Evolutionary conservation across 495 filamentous ascomycete species (phyloP), one percentile per base, ranked within the genome.

Genomic region (Talaromyces proteolyticus): DNA sequence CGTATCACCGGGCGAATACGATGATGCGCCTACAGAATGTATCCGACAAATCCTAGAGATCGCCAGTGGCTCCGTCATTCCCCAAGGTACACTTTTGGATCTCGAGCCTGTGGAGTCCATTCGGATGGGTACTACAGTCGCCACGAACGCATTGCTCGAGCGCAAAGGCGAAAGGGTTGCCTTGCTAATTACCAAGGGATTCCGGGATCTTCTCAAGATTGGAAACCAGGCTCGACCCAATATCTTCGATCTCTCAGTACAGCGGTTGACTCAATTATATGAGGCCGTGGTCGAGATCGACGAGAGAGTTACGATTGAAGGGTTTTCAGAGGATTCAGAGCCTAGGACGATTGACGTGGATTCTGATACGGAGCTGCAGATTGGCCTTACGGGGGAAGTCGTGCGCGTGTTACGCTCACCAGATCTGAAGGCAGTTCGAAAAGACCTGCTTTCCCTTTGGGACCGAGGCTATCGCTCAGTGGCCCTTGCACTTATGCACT

Each of bases 111-210:
- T 98, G 57, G 84, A 89, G 47, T 87, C 84, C 42, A 87, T 93
- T 50, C 84, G 88, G 44, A 92, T 94, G 89, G 88, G 88, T 25
- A 94, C 88, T 18, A 94, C 89, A 2, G 89, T 94, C 16, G 89
- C 88, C 0, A 94, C 89, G 7, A 94, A 94, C 63, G 89, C 88
- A 17, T 67, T 98, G 51, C 75, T 98, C 1, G 93, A 98, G 67
- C 72, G 93, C 50, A 98, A 97, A 67, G 93, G 93, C 8, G 92
- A 96, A 66, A 82, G 82, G 57, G 95, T 94, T 52, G 93, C 85
- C 3, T 76, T 98, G 57, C 79, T 97, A 20, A 90, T 94, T 8
- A 96, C 93, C 2, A 87, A 88, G 62, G 93, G 93, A 0, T 98
- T 98, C 68, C 85, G 83, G 43, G 93, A 98, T 66, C 89, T 91